Percentiles rank a stretch among this genome's conserved stretches.
Conservation (phyloP, 345 rosid genomes). For the Hibiscus syriacus region DNA sequence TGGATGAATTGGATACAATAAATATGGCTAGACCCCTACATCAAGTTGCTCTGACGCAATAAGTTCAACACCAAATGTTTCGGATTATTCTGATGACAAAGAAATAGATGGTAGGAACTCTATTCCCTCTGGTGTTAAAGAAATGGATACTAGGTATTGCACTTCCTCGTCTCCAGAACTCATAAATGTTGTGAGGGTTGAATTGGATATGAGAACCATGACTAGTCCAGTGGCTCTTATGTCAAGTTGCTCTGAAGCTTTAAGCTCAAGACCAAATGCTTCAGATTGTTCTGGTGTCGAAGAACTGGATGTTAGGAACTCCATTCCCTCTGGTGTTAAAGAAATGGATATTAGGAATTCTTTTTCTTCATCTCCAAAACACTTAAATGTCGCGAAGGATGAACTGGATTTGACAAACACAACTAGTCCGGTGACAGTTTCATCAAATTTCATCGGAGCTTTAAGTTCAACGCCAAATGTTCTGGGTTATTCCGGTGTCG, state of each 20-base stretch:
- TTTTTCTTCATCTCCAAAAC: conserved; percentile 9
- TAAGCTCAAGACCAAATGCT: background rate
- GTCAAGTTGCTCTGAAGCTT: background rate
- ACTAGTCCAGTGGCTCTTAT: background rate
- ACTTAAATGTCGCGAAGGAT: conserved; percentile 65
- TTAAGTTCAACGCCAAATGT: conserved; percentile 26
- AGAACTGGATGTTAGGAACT: background rate
- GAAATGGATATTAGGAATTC: background rate
- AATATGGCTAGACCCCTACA: conserved; percentile 27
- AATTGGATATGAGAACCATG: background rate
- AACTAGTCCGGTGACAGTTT: conserved; percentile 20
- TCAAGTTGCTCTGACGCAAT: conserved; percentile 37
- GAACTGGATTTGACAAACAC: conserved; percentile 61
- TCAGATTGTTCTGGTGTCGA: conserved; percentile 2
- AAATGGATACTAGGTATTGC: background rate
- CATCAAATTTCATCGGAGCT: conserved; percentile 39
- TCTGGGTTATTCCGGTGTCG: too few relatives aligned
- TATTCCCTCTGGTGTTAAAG: background rate
- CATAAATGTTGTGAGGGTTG: background rate
- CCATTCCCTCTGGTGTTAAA: background rate
- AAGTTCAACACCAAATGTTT: conserved; percentile 29
- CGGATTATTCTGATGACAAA: conserved; percentile 31
- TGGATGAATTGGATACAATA: conserved; percentile 64
- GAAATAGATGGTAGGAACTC: conserved; percentile 38
- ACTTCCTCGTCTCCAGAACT: background rate